Evolutionary conservation across 2,329 filamentous ascomycete genomes (phyloP), one percentile per base, ranked within the genome.

Genomic region (Pseudopithomyces maydicus): DNA sequence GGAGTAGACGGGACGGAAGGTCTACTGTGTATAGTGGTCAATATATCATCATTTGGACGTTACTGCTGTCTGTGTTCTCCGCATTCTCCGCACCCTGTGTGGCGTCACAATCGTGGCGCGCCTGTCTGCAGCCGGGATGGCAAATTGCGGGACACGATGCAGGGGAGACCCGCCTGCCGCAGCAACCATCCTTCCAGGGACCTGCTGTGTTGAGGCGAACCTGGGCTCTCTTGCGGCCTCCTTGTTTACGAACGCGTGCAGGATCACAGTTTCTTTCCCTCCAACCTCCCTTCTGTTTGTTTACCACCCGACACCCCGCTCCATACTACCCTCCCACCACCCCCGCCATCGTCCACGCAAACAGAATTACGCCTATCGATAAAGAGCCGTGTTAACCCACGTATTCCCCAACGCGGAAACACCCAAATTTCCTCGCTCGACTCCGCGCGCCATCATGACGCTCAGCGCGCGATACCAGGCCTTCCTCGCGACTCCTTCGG

Each of bases 401-500:
- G n/a, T 38, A 36, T 23, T 11, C n/a, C 11, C 23, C 5, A 33
- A 23, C 38, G 32, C 52, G 23, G 35, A 38, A 45, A 56, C 45
- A 33, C 17, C 56, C 41, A 49, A 17, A 41, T 17, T 7, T 50
- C 51, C 33, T 35, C 49, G 14, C 35, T 12, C 19, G n/a, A 33
- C 15, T n/a, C 42, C 39, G 52, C 54, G 55, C 59, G 54, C 42
- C 65, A 70, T 63, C 66, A 81, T 78, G 70, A 71, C 77, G 59
- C 70, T 75, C 58, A 62, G 58, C 56, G 70, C 70, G 61, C 69
- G 66, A 43, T 83, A 83, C 68, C 66, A 78, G 59, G 67, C 71
- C 6, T 83, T 81, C 65, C 71, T 83, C 54, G 75, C 74, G 56
- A 73, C 70, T 51, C 81, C 80, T 17, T 77, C 71, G 54, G 65